These are phyloP conservation scores for Agrocybe pediades DNA, from an alignment of 768 basidiomycete species.

Conservation along the genomic window DNA sequence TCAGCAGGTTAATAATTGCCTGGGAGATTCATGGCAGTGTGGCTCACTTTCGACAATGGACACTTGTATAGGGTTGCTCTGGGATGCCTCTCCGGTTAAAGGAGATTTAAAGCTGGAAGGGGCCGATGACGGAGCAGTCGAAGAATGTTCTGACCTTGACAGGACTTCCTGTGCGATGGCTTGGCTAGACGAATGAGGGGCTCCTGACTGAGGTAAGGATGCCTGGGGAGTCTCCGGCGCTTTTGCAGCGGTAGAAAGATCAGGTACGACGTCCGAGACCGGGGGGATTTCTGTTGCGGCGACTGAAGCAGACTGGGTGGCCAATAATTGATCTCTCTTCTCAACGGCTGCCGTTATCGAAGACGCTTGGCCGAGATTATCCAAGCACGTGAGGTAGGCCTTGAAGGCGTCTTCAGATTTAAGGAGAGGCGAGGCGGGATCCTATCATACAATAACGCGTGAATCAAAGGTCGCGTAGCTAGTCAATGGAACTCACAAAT, in stretches of 20 bases:
- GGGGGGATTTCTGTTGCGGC: conserved; percentile 12
- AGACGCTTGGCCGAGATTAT: conserved; percentile 55
- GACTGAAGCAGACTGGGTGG: conserved; percentile 26
- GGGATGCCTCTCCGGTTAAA: conserved; percentile 44
- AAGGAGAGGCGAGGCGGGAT: conserved; percentile 68
- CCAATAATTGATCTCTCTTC: conserved; percentile 65
- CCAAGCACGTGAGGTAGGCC: conserved; percentile 70
- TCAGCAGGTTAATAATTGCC: conserved; percentile 6
- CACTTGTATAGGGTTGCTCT: conserved; percentile 72
- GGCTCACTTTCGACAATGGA: conserved; percentile 79
- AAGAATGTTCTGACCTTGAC: conserved; percentile 28
- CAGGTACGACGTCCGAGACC: conserved; percentile 14
- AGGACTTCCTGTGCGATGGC: conserved; percentile 52
- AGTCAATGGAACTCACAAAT: conserved; percentile 68
- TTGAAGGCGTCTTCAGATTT: conserved; percentile 74
- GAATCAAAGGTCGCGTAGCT: neutral
- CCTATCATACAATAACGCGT: conserved; percentile 37
- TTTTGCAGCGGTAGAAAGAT: conserved; percentile 4
- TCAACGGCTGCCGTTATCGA: conserved; percentile 69
- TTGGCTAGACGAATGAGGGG: conserved; percentile 32
- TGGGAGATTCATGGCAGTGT: neutral
- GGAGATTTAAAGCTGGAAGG: conserved; percentile 38
- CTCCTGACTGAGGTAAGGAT: conserved; percentile 4
- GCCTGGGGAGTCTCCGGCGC: conserved; percentile 7
- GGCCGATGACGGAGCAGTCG: conserved; percentile 21